Conservation (phyloP, 768 basidiomycete genomes). For the Rhodotorula paludigena region DNA sequence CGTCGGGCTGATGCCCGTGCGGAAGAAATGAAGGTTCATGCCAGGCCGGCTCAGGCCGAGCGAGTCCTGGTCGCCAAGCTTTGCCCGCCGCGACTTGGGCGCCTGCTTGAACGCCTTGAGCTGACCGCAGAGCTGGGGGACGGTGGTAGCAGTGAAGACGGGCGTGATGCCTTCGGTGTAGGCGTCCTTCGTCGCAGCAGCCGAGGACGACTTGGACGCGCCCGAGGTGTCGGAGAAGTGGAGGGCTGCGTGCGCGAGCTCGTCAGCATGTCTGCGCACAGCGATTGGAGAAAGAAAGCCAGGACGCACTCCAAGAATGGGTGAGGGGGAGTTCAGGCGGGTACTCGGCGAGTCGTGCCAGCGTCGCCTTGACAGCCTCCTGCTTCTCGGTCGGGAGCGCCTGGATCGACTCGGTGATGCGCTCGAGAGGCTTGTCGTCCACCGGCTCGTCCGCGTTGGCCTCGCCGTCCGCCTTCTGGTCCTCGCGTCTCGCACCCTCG, state of each 20-base stretch:
- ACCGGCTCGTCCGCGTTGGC: not conserved
- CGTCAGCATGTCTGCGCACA: not conserved
- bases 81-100: constrained; percentile 10
- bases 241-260: constrained; percentile 16
- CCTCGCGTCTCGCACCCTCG: not conserved
- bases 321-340: constrained; percentile 33
- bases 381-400: constrained; percentile 14
- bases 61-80: constrained; percentile 21
- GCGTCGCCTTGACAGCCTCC: constrained; percentile 14
- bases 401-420: constrained; percentile 5
- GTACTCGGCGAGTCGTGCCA: constrained; percentile 26
- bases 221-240: constrained; percentile 35
- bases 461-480: not conserved
- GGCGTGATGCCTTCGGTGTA: constrained; percentile 34
- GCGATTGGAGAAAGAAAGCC: not conserved
- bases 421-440: constrained; percentile 7
- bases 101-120: constrained; percentile 38
- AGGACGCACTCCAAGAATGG: constrained; percentile 31
- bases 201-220: constrained; percentile 28
- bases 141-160: constrained; percentile 25
- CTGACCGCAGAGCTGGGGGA: constrained; percentile 20
- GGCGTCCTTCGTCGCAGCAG: constrained; percentile 26
- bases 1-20: constrained; percentile 31
- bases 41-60: constrained; percentile 24
- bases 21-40: constrained; percentile 39